These are phyloP conservation scores for Pisolithus tinctorius DNA, from an alignment of 768 basidiomycete species.

Conservation along the genomic window DNA sequence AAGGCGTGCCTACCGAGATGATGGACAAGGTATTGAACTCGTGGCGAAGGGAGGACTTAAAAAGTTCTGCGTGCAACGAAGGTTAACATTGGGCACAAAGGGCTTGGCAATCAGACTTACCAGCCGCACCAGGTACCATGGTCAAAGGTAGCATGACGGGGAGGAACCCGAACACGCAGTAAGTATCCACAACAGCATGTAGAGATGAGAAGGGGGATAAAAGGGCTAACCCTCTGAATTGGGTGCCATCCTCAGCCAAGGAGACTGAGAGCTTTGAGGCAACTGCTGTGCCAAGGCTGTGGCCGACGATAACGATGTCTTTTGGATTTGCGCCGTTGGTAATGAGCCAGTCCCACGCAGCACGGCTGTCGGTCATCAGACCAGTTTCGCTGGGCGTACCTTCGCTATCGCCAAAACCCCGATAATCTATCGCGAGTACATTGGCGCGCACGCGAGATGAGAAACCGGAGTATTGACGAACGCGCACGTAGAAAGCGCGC, in stretches of 20 bases:
- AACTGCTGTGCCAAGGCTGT: conserved; percentile 87
- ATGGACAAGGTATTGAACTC: conserved; percentile 58
- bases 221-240: conserved; percentile 43
- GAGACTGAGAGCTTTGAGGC: conserved; percentile 41
- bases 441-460: conserved; percentile 63
- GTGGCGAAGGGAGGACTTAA: conserved; percentile 48
- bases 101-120: conserved; percentile 35
- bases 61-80: conserved; percentile 34
- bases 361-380: conserved; percentile 61
- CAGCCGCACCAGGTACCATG: conserved; percentile 50
- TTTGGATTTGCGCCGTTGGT: conserved; percentile 48
- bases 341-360: conserved; percentile 77
- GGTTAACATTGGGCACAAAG: not conserved
- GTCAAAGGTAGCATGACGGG: conserved; percentile 70
- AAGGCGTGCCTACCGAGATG: conserved; percentile 41
- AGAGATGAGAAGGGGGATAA: conserved; percentile 56
- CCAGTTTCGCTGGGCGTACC: conserved; percentile 75
- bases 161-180: conserved; percentile 55
- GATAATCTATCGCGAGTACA: conserved; percentile 84
- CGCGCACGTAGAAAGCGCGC: conserved; percentile 58
- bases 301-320: conserved; percentile 72
- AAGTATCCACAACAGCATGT: conserved; percentile 56
- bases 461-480: conserved; percentile 62
- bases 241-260: conserved; percentile 38
- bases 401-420: conserved; percentile 85